Base-by-base conservation (phyloP, 805 yeast genomes). In the Helenozyma baotianmanensis region DNA sequence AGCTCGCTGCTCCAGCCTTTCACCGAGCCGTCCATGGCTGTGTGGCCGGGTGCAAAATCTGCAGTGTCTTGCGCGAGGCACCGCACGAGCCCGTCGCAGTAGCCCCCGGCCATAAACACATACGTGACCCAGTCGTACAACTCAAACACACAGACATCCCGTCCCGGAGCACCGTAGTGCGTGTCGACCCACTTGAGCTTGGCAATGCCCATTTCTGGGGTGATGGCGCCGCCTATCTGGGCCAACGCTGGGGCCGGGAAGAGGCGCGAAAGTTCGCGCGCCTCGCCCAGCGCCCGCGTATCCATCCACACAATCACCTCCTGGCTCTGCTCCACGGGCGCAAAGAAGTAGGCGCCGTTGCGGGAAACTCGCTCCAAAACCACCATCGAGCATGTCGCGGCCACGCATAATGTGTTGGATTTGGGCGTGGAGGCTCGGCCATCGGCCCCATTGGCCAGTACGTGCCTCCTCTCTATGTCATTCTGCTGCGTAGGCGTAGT, bases 251-350 rank as follows among this genome's bases (percentile, higher is more conserved):
- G 48, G 7, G 30, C 21, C 18, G 47, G 45, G 3, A 64, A 46
- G 9, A 22, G 33, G 16, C 34, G 25, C 24, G 69, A 63, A 5
- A 72, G 37, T 14, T 39, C 30, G 2, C 26, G 16, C 10, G 66
- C 51, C 38, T 73, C 67, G 2, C 46, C 25, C 3, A 36, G 43
- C 2, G 77, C 58, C 17, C 76, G 55, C 13, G 64, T 57, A 44
- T 77, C 82, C 82, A 77, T 77, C 82, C 83, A 77, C 30, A 77
- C 60, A 4, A 77, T 57, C 3, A 76, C 61, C 41, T 73, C 72
- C 22, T 64, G 61, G 5, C 44, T 44, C 4, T 27, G 38, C 21
- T 27, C 42, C 13, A 60, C 62, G 4, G 70, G 54, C 25, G 42
- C 52, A 11, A 73, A 69, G 14, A 29, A 43, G 11, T 53, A 32